Evolutionary conservation across 441 rosid species (phyloP), one percentile per base, ranked within the genome.

Genomic region (Biscutella auriculata): DNA sequence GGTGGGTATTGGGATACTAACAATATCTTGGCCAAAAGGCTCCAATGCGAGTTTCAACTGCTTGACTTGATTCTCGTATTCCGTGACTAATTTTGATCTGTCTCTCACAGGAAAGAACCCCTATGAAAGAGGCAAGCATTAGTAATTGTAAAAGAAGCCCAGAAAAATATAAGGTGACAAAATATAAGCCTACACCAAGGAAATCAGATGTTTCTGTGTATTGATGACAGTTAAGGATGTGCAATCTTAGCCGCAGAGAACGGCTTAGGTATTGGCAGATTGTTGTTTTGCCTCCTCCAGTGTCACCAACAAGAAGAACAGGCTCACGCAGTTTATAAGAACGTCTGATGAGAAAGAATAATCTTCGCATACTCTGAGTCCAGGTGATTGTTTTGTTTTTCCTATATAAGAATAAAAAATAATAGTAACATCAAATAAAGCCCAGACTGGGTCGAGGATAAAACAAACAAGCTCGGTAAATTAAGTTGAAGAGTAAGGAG

Each of bases 241-340:
- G 90, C 72, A 94, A 73, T 49, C 76, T 77, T 66, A 75, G 75
- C 62, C 75, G 75, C 79, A 82, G 59, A 36, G 63, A 65, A 39
- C 55, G 36, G 75, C 94, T 80, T 70, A 94, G 77, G 63, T 84
- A 65, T 77, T 94, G 96, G 77, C 99, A 88, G 59, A 82, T 94
- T 40, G 96, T 87, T 35, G 99, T 94, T 83, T 90, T 94, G 44
- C 99, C 99, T 62, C 99, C 96, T 48, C 99, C 97, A 68, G 99
- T 90, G 70, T 94, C 97, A 53, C 99, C 99, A 72, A 90, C 97
- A 72, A 94, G 99, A 42, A 94, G 95, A 58, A 94, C 92, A 34
- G 99, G 97, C 69, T 94, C 99, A 47, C 75, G 88, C 63, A 90
- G 69, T 81, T 85, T 78, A 69, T 81, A 85, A 68, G 94, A 94